A percentile compares a stretch with the other conserved stretches of the same genome.
These are phyloP conservation scores for Zoysia japonica DNA, from an alignment of 176 grass and related monocot genomes.

Conservation along the genomic window DNA sequence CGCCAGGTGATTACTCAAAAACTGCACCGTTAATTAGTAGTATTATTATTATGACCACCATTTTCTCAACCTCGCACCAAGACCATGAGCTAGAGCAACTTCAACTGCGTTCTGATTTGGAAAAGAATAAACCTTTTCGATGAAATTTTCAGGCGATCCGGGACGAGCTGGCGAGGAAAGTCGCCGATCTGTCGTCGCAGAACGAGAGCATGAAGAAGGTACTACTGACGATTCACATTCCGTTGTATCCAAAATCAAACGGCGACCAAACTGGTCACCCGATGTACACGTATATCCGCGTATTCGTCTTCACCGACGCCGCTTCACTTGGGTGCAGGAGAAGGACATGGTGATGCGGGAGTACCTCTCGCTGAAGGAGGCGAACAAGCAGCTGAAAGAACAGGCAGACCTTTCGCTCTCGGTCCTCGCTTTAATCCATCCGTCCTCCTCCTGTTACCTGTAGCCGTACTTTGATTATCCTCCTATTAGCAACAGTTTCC, in stretches of 20 bases:
- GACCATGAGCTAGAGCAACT: too few species aligned
- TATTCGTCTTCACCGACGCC: too few species aligned
- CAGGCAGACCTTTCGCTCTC: constrained; percentile 59
- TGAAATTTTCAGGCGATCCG: constrained; percentile 54
- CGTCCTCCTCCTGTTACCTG: too few species aligned
- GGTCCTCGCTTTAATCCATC: neutral
- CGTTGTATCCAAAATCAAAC: too few species aligned
- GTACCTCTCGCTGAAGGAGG: constrained; percentile 68
- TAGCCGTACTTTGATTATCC: too few species aligned
- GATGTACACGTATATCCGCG: too few species aligned
- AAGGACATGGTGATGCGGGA: constrained; percentile 74
- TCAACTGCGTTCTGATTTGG: too few species aligned
- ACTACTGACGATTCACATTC: neutral
- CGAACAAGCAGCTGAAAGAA: constrained; percentile 76
- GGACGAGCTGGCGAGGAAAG: constrained; percentile 64
- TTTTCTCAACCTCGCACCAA: too few species aligned
- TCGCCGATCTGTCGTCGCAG: constrained; percentile 61
- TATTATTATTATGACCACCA: too few species aligned
- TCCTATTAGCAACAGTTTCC: too few species aligned
- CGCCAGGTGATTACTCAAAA: constrained; percentile 44
- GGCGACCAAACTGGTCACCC: too few species aligned
- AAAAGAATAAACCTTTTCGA: too few species aligned
- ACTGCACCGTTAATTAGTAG: neutral
- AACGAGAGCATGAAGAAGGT: constrained; percentile 88
- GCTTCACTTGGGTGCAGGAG: constrained; percentile 44